phyloP scores from a whole-genome alignment of 2,329 filamentous ascomycete genomes.

The Fusarium newnesense region DNA sequence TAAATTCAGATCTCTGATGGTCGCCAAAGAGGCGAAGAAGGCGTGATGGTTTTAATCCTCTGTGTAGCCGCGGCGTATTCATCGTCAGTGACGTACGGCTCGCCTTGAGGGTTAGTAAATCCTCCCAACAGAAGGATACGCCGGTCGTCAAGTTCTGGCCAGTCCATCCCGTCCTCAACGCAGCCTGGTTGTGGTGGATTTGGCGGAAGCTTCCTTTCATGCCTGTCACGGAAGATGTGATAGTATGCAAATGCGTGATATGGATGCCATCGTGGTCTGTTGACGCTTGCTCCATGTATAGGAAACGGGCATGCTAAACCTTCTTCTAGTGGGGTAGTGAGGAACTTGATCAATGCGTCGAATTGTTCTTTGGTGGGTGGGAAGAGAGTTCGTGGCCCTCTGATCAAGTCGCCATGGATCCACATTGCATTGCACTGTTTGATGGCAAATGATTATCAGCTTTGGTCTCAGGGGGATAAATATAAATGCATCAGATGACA shows the following conservation, averaged over 20 bases:
- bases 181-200: background rate
- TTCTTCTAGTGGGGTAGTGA: background rate
- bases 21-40: background rate
- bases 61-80: background rate
- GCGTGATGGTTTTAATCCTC: slow-evolving; percentile 4
- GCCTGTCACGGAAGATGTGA: slow-evolving; percentile 30
- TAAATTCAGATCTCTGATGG: background rate
- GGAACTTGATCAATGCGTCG: background rate
- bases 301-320: background rate
- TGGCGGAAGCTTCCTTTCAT: background rate
- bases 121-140: background rate
- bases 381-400: slow-evolving; percentile 10
- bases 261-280: slow-evolving; percentile 24
- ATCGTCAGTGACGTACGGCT: background rate
- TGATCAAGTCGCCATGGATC: slow-evolving; percentile 9
- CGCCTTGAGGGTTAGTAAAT: background rate
- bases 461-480: no score
- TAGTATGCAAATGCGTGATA: slow-evolving; percentile 13
- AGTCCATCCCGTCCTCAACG: background rate
- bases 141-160: slow-evolving; percentile 7
- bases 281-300: background rate
- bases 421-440: slow-evolving; percentile 17
- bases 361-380: slow-evolving; percentile 21
- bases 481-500: background rate
- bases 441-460: no score